phyloP scores from a whole-genome alignment of 2,329 filamentous ascomycete species.

The Coniochaeta sp. region DNA sequence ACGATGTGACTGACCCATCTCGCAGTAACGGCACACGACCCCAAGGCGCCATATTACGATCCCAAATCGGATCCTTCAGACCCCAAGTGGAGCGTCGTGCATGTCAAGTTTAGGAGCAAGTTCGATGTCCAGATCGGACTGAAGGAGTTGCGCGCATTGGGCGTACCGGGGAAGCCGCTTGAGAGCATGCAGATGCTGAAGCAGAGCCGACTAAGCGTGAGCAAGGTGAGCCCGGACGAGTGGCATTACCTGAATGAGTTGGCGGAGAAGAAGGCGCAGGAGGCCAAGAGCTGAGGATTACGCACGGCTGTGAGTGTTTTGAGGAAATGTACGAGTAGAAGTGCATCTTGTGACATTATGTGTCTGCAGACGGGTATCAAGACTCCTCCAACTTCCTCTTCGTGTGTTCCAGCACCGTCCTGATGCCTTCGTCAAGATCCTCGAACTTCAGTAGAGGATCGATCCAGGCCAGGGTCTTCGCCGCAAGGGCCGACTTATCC shows the following conservation, averaged over 20 bases:
- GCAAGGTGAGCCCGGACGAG: slow-evolving; percentile 54
- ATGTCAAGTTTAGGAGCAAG: slow-evolving; percentile 81
- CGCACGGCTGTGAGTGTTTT: not conserved
- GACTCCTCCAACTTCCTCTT: slow-evolving; percentile 25
- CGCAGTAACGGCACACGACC: slow-evolving; percentile 62
- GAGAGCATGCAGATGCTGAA: slow-evolving; percentile 77
- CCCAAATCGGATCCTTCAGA: slow-evolving; percentile 59
- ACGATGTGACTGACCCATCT: not conserved
- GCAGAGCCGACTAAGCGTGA: slow-evolving; percentile 76
- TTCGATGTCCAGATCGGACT: slow-evolving; percentile 65
- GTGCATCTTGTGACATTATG: not conserved
- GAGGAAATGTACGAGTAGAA: not conserved
- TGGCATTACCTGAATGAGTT: slow-evolving; percentile 56
- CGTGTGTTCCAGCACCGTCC: slow-evolving; percentile 46
- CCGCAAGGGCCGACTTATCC: slow-evolving; percentile 35
- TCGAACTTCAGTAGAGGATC: slow-evolving; percentile 39
- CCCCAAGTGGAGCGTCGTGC: slow-evolving; percentile 82
- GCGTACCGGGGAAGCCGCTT: slow-evolving; percentile 45
- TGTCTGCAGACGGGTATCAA: slow-evolving; percentile 3
- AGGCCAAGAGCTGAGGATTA: slow-evolving; percentile 8
- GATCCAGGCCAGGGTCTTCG: slow-evolving; percentile 47
- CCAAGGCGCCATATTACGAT: slow-evolving; percentile 75
- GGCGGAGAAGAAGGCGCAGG: slow-evolving; percentile 35
- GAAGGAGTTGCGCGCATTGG: slow-evolving; percentile 61
- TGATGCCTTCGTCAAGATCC: slow-evolving; percentile 47